These are phyloP conservation scores for Yamadazyma jaroonii DNA, from an alignment of 1,139 yeast genomes.

Conservation along the genomic window DNA sequence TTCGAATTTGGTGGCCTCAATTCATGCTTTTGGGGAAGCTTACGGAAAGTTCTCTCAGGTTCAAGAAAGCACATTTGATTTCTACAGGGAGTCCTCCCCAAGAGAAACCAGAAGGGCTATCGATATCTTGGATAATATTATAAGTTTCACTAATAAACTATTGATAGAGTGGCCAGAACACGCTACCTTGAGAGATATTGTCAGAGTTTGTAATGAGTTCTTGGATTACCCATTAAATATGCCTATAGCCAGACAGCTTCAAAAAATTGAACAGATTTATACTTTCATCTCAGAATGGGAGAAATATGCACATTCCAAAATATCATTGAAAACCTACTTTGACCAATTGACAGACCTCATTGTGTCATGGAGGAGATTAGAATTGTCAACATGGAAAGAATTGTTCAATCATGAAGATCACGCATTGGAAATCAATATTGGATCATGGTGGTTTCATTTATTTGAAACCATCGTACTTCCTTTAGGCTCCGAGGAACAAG, in stretches of 20 bases:
- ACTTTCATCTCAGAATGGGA: conserved; percentile 90
- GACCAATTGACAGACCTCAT: conserved; percentile 64
- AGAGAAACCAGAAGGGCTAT: conserved; percentile 63
- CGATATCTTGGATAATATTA: conserved; percentile 46
- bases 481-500: conserved; percentile 27
- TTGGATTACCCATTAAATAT: conserved; percentile 58
- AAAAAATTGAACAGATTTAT: conserved; percentile 83
- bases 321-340: conserved; percentile 56
- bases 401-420: conserved; percentile 68
- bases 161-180: conserved; percentile 91
- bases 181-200: conserved; percentile 74
- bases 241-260: conserved; percentile 76
- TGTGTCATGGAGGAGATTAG: conserved; percentile 88
- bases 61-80: conserved; percentile 41
- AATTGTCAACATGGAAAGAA: conserved; percentile 80
- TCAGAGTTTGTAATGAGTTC: conserved; percentile 66
- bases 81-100: conserved; percentile 66
- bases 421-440: conserved; percentile 48
- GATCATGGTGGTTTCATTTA: conserved; percentile 90
- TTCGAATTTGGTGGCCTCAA: conserved; percentile 39
- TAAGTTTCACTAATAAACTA: conserved; percentile 45
- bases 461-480: conserved; percentile 73
- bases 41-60: conserved; percentile 19
- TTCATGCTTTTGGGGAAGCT: conserved; percentile 35
- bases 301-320: conserved; percentile 80